Percentiles rank a stretch among this genome's conserved stretches.
Evolutionary conservation across 2,329 filamentous ascomycete species (phyloP).

Genomic region (Arthrobotrys iridis): DNA sequence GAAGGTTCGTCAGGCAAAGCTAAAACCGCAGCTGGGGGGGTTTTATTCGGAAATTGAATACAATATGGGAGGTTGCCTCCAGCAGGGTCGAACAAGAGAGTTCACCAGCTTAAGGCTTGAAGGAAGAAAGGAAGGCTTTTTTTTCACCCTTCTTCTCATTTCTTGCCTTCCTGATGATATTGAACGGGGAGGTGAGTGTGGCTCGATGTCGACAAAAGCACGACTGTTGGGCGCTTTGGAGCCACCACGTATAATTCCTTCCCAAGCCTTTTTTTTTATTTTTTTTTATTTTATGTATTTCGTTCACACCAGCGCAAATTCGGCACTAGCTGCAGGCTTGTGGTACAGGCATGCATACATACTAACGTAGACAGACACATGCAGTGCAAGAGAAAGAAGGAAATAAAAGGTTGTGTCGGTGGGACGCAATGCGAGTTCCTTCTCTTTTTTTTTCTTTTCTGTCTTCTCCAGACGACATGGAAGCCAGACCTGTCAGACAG

Average conservation of each 20-base stretch:
- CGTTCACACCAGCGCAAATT: no score
- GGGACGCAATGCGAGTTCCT: background rate
- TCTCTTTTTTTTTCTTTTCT: no score
- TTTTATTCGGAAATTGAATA: constrained; percentile 38
- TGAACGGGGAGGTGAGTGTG: background rate
- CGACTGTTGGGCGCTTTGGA: background rate
- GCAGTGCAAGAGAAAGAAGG: background rate
- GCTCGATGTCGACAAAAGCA: constrained; percentile 3
- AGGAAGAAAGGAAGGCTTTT: background rate
- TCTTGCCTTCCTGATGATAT: background rate
- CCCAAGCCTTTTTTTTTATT: background rate
- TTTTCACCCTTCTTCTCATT: background rate
- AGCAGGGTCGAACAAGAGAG: background rate
- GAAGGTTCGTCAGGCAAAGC: constrained; percentile 32
- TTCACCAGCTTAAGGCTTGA: no score
- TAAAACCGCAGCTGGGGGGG: constrained; percentile 22
- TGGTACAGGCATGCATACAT: constrained; percentile 1
- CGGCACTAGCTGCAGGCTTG: background rate
- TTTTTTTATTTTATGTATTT: background rate
- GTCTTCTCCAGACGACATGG: constrained; percentile 5
- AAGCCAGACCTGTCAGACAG: constrained; percentile 18
- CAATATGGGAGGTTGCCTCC: constrained; percentile 27
- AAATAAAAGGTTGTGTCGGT: background rate
- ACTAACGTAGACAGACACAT: background rate
- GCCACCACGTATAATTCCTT: background rate